A percentile compares a stretch with the other conserved stretches of the same genome.
phyloP scores from a whole-genome alignment of 1,284 basidiomycete genomes.

The Leccinum huronense region DNA sequence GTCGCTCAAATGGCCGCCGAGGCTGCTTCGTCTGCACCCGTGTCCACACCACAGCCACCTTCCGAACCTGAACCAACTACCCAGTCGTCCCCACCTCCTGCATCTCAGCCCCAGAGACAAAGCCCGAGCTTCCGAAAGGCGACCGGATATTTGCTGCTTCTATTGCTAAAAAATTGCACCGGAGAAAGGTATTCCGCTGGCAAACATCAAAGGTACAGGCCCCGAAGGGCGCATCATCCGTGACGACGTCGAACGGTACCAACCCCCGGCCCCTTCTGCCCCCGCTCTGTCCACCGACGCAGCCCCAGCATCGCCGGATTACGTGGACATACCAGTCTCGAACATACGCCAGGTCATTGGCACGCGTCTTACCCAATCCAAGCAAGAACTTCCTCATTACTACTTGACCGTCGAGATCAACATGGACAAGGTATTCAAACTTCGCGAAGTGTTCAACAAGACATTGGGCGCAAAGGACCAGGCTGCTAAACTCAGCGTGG shows the following conservation, averaged over 20 bases:
- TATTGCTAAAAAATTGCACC: conserved; percentile 94
- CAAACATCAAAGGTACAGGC: conserved; percentile 91
- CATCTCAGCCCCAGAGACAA: conserved; percentile 44
- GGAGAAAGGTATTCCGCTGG: conserved; percentile 90
- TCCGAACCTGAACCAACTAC: conserved; percentile 37
- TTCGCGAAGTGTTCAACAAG: conserved; percentile 96
- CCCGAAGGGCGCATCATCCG: conserved; percentile 93
- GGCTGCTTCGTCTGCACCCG: conserved; percentile 42
- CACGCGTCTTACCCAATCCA: conserved; percentile 86
- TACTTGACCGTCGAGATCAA: conserved; percentile 95
- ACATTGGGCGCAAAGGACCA: conserved; percentile 81
- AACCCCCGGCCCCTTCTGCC: conserved; percentile 49
- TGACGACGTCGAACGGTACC: conserved; percentile 91
- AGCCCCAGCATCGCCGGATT: conserved; percentile 59
- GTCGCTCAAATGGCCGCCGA: conserved; percentile 77
- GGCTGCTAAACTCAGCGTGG: conserved; percentile 90
- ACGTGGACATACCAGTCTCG: conserved; percentile 87
- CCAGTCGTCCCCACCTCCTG: conserved; percentile 38
- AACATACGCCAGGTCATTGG: conserved; percentile 97
- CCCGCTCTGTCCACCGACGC: conserved; percentile 41
- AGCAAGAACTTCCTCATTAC: conserved; percentile 95
- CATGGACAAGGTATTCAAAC: conserved; percentile 96
- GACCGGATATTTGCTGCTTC: conserved; percentile 93
- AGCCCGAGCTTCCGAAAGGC: conserved; percentile 60
- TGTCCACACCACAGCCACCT: conserved; percentile 40